Conservation (phyloP, 768 basidiomycete species). For the Naganishia antarctica region DNA sequence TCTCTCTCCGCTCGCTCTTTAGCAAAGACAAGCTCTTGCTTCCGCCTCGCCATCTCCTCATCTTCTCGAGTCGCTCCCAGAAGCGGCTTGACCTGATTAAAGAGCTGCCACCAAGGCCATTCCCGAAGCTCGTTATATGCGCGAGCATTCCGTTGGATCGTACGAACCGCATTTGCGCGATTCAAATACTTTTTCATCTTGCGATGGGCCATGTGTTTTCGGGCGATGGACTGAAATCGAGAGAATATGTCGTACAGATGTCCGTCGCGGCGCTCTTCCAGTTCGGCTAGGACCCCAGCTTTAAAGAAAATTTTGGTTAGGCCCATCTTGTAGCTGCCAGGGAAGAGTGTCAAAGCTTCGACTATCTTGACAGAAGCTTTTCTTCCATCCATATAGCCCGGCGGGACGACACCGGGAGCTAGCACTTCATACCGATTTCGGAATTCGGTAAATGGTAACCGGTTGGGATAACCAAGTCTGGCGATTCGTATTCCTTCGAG, state of each 20-base stretch:
- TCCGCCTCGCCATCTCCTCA: conserved; percentile 73
- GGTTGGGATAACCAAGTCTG: conserved; percentile 91
- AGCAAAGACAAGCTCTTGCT: conserved; percentile 70
- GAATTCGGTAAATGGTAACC: conserved; percentile 94
- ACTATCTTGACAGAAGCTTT: conserved; percentile 91
- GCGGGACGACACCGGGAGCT: conserved; percentile 85
- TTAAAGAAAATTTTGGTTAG: conserved; percentile 99
- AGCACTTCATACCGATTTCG: conserved; percentile 93
- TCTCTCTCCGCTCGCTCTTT: conserved; percentile 85
- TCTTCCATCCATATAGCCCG: conserved; percentile 95
- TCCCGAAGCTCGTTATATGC: conserved; percentile 82
- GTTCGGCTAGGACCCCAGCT: conserved; percentile 89
- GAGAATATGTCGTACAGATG: conserved; percentile 86
- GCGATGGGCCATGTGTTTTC: conserved; percentile 78
- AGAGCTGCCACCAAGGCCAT: conserved; percentile 99
- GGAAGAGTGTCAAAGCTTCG: conserved; percentile 78
- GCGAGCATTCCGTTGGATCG: conserved; percentile 88
- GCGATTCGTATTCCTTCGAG: conserved; percentile 98
- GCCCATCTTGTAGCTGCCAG: conserved; percentile 77
- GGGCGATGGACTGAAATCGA: conserved; percentile 74
- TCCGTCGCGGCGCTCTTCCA: conserved; percentile 85
- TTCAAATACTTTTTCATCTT: conserved; percentile 93
- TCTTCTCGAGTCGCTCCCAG: conserved; percentile 88
- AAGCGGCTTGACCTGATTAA: conserved; percentile 90
- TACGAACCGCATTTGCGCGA: conserved; percentile 80